Evolutionary conservation across 257 asterid genomes (phyloP).

Genomic region (Nicotiana undulata): DNA sequence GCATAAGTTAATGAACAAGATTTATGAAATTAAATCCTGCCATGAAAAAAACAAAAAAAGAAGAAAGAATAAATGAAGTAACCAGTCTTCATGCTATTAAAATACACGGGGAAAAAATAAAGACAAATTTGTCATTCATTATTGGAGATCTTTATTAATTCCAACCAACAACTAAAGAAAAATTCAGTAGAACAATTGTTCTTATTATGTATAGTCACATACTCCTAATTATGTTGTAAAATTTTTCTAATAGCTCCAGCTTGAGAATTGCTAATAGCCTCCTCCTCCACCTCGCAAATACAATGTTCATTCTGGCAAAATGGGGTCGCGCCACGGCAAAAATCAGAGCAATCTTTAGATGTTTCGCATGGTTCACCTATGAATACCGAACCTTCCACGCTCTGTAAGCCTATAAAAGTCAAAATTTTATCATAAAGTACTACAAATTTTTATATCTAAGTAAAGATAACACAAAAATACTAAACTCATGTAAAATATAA

Average conservation of each 20-base stretch:
- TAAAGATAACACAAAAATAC: background rate
- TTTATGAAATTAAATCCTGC: too few species aligned
- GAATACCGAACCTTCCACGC: background rate
- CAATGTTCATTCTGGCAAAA: background rate
- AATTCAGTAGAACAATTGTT: background rate
- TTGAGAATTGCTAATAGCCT: background rate
- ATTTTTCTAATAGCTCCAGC: background rate
- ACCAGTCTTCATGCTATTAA: background rate
- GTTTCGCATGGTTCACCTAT: background rate
- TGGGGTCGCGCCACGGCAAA: background rate
- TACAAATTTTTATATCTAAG: background rate
- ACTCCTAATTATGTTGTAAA: background rate
- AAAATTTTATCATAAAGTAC: background rate
- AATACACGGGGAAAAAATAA: background rate
- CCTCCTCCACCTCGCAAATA: background rate
- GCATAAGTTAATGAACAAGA: too few species aligned
- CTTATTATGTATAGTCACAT: background rate
- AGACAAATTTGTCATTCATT: background rate
- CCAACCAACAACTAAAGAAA: too few species aligned
- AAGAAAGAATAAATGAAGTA: background rate
- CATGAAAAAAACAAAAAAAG: too few species aligned
- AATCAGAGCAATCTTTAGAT: background rate
- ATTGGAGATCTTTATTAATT: background rate
- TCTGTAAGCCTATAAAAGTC: background rate
- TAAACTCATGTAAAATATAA: background rate